Evolutionary conservation across 2,329 filamentous ascomycete species (phyloP), one percentile per base, ranked within the genome.

Genomic region (Botrytis elliptica): DNA sequence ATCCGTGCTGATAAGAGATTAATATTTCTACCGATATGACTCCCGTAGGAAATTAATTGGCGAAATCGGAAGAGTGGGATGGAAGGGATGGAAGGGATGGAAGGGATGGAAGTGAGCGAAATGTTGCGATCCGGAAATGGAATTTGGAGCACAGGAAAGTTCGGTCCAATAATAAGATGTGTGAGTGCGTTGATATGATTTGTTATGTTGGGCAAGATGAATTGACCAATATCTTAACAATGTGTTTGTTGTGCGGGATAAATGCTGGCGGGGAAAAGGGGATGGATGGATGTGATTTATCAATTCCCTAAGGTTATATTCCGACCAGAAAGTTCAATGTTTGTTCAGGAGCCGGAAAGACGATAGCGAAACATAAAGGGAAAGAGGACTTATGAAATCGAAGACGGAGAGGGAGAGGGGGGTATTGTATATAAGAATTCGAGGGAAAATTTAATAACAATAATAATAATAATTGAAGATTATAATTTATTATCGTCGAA

Each of bases 41-140:
- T 65, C 59, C 46, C 44, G 36, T 22, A 40, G 44, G 14, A 46
- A 57, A 67, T 67, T n/a, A 55, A 49, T 18, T 33, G 62, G 62
- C 70, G 70, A 67, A 25, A 49, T 46, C 70, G 70, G 49, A 73
- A 73, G 59, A 46, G 59, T 55, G 52, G 65, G 60, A 66, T 67
- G 44, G 25, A n/a, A 25, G 49, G 46, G 60, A 60, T 66, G 44
- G 25, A n/a, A 25, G 49, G 46, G 60, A 60, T 66, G 42, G 49
- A 22, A 22, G 20, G 44, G 46, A 55, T 57, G 52, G 52, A 57
- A 18, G n/a, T 12, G 44, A 12, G 33, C 42, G 42, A 59, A 49
- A 29, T 55, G 44, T 33, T 49, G 55, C 49, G 52, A 36, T 46
- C 36, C 12, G 44, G 33, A 67, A 12, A 40, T 16, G 33, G 49